Base-by-base conservation (phyloP, 768 basidiomycete species). In the Lactarius psammicola region DNA sequence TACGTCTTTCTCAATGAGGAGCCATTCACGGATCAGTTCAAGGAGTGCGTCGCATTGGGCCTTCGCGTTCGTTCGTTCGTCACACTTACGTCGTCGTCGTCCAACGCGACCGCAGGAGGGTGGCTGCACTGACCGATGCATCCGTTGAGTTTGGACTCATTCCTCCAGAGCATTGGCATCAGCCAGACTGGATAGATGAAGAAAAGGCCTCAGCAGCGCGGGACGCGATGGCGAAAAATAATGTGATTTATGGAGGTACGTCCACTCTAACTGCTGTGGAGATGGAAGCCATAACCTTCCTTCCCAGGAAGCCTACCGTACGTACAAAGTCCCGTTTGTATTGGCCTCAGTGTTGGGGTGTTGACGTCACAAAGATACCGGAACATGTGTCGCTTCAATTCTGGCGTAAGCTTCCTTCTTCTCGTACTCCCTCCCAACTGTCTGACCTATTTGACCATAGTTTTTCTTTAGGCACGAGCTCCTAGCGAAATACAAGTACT, bases 351-450 rank as follows among this genome's bases (percentile, higher is more conserved):
- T 54, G 66, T 34, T 31, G 57, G n/a, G 17, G 62, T 46, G 30
- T 51, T 49, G 1, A 42, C 59, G 20, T 60, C 28, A 57, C 59
- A 36, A 70, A 88, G 85, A 23, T 96, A 97, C 73, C 86, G 95
- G 46, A 94, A 96, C 71, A 96, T 97, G 95, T 97, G 95, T 76
- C 86, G 95, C 13, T 98, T 88, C 77, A 94, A 95, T 77, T 94
- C 92, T 56, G 94, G 92, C 36, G 92, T 93, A 76, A 69, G 87
- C 78, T 7, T 18, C 36, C 23, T 18, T 42, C 20, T 46, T n/a
- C 3, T 38, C 15, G 15, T 38, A 18, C 2, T 60, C 26, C 9
- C 17, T 18, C 23, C 31, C 28, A 6, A 46, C 20, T 3, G 6
- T 31, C 44, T 36, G 26, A 36, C 53, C 23, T 28, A 6, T 15